phyloP scores from a whole-genome alignment of 1,139 yeast genomes.

The Sugiyamaella novakii region DNA sequence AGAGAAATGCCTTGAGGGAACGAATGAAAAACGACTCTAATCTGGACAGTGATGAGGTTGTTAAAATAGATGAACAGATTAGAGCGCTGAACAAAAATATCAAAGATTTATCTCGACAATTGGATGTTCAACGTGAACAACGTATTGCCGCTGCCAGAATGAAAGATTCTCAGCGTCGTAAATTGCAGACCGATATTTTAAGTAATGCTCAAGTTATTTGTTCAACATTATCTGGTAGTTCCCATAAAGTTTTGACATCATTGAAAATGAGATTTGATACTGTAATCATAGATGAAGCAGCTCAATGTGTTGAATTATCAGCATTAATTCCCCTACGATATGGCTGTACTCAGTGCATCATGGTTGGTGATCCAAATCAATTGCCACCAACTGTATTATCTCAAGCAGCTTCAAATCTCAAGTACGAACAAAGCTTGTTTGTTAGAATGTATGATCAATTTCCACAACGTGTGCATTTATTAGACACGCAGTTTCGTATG shows the following conservation, averaged over 20 bases:
- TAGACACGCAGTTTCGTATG: conserved; percentile 98
- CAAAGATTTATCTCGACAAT: conserved; percentile 66
- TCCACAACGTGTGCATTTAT: conserved; percentile 64
- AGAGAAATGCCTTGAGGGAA: conserved; percentile 54
- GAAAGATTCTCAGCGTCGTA: conserved; percentile 75
- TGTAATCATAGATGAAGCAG: conserved; percentile 97
- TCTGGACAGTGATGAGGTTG: conserved; percentile 25
- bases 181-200: conserved; percentile 70
- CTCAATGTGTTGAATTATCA: conserved; percentile 94
- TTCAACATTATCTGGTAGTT: conserved; percentile 91
- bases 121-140: conserved; percentile 77
- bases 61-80: conserved; percentile 30
- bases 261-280: conserved; percentile 81
- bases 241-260: conserved; percentile 80
- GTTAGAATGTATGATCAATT: conserved; percentile 83
- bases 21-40: conserved; percentile 33
- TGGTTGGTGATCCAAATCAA: conserved; percentile 99
- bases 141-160: conserved; percentile 65
- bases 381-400: conserved; percentile 98
- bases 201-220: conserved; percentile 86
- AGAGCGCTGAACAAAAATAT: conserved; percentile 61
- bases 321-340: conserved; percentile 90
- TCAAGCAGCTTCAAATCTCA: conserved; percentile 74
- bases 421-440: conserved; percentile 89
- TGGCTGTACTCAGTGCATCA: conserved; percentile 86